A percentile compares a stretch with the other conserved stretches of the same genome.
phyloP scores from a whole-genome alignment of 345 rosid genomes.

The Crucihimalaya himalaica region DNA sequence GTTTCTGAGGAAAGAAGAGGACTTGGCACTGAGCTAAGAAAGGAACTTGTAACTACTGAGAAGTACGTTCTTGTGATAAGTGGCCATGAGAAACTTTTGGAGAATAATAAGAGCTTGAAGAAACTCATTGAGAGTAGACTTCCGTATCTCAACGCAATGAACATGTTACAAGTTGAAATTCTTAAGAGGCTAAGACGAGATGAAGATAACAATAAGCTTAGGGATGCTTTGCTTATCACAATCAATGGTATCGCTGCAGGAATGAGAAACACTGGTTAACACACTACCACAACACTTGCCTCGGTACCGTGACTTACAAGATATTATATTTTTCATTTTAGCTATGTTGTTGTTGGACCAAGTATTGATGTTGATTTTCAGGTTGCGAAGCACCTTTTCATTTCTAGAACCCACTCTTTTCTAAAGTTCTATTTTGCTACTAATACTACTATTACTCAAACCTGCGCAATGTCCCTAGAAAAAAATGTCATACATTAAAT shows the following conservation, averaged over 20 bases:
- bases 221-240: conserved; percentile 94
- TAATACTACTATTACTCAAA: too few relatives aligned
- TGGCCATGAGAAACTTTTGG: conserved; percentile 70
- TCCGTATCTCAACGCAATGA: conserved; percentile 88
- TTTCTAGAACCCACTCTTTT: too few relatives aligned
- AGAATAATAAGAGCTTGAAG: conserved; percentile 78
- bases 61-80: conserved; percentile 74
- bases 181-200: conserved; percentile 85
- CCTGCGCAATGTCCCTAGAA: too few relatives aligned
- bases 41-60: conserved; percentile 66
- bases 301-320: not conserved
- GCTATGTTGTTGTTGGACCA: not conserved
- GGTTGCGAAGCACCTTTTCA: too few relatives aligned
- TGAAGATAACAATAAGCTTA: conserved; percentile 74
- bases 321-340: too few relatives aligned
- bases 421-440: too few relatives aligned
- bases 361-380: not conserved
- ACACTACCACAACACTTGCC: not conserved
- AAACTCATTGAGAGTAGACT: conserved; percentile 92
- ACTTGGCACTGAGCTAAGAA: conserved; percentile 71
- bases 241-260: conserved; percentile 97
- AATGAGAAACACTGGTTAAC: conserved; percentile 83
- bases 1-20: conserved; percentile 67
- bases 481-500: too few relatives aligned
- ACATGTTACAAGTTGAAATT: conserved; percentile 88